Evolutionary conservation across 352 stramenopile species (phyloP), one percentile per base, ranked within the genome.

Genomic region (Phytophthora cajani): DNA sequence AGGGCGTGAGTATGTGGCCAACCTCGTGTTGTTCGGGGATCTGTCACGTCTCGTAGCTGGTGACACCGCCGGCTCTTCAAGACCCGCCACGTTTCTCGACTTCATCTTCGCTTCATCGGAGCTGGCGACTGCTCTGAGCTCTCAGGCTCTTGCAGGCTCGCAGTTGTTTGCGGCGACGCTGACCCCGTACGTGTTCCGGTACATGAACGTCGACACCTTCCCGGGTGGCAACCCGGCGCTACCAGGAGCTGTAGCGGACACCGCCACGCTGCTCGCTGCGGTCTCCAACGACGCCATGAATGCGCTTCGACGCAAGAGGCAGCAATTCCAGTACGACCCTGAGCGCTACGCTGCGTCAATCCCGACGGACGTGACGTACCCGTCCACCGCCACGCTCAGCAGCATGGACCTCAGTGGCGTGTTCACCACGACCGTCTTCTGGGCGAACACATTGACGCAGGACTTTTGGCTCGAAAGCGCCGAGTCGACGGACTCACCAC

Each of bases 391-490:
- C 11, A 73, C 44, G 2, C 54, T 64, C 9, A 74, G 23, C n/a
- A 60, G 46, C 0, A 64, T 64, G 17, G 58, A 65, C 19, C 61
- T 70, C 40, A 53, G 10, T 21, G 67, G 68, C 17, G 68, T 67
- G 2, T 79, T 80, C 56, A 84, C 78, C 61, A 80, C 82, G 9
- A 75, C 72, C 40, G 71, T 90, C 10, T 80, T 77, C 54, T 88
- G 78, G 79, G 63, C 60, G 9, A 89, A 88, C 70, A 60, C 66
- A 7, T 30, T 87, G 19, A 66, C 51, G 10, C 69, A 71, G 27
- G 64, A 71, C 1, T 88, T 90, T 49, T 88, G 80, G 80, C 44
- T 90, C 46, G 79, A 88, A 59, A 81, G 78, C 56, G 71, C 86
- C 32, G 78, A 87, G 58, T 87, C 77, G n/a, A n/a, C n/a, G n/a